A percentile compares a stretch with the other conserved stretches of the same genome.
Conservation (phyloP, 202 grass and related monocot species). For the Sporobolus alterniflorus region DNA sequence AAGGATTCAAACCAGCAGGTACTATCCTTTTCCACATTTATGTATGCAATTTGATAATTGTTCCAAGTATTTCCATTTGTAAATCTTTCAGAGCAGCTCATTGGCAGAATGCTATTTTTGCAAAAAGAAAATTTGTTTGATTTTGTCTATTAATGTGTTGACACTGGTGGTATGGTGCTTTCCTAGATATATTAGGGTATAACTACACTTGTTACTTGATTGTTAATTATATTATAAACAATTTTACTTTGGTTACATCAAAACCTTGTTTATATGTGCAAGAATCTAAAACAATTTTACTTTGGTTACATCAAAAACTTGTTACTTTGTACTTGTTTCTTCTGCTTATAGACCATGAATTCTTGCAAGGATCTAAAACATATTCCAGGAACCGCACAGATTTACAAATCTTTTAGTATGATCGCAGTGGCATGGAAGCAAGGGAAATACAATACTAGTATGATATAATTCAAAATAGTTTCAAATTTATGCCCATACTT, state of each 20-base stretch:
- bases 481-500: not conserved
- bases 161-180: not conserved
- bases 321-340: not conserved
- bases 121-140: not conserved
- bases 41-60: not conserved
- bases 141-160: not conserved
- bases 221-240: too few relatives aligned
- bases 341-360: not conserved
- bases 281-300: too few relatives aligned
- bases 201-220: too few relatives aligned
- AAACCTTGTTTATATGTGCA: not conserved
- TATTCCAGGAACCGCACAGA: not conserved
- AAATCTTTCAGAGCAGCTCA: not conserved
- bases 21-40: not conserved
- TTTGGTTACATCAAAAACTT: not conserved
- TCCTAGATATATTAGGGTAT: too few relatives aligned
- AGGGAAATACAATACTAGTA: not conserved
- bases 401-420: not conserved
- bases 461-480: not conserved
- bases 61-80: not conserved
- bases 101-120: not conserved
- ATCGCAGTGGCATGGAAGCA: not conserved
- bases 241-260: too few relatives aligned
- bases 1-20: conserved; percentile 73
- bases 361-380: not conserved